phyloP scores from a whole-genome alignment of 352 stramenopile species.

The Pythium sukuiense region DNA sequence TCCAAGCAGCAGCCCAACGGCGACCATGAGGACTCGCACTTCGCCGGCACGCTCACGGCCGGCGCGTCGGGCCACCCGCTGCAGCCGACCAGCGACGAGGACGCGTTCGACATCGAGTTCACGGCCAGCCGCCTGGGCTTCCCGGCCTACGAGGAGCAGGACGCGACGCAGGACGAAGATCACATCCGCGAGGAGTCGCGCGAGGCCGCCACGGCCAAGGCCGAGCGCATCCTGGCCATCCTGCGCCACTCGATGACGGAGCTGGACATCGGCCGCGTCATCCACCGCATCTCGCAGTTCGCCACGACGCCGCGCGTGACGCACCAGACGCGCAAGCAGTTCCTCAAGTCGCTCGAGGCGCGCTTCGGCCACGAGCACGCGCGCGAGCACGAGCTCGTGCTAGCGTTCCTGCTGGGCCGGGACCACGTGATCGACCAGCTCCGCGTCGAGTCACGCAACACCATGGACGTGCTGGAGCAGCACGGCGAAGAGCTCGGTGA shows the following conservation, averaged over 20 bases:
- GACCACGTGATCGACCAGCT: slow-evolving; percentile 73
- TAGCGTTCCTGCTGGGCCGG: slow-evolving; percentile 71
- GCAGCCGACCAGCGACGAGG: slow-evolving; percentile 21
- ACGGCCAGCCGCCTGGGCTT: slow-evolving; percentile 77
- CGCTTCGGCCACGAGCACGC: slow-evolving; percentile 56
- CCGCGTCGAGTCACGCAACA: slow-evolving; percentile 45
- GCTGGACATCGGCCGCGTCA: slow-evolving; percentile 77
- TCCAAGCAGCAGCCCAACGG: slow-evolving; percentile 4
- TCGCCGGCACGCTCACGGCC: slow-evolving; percentile 25
- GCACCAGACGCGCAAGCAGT: slow-evolving; percentile 72
- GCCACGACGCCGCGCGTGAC: slow-evolving; percentile 77
- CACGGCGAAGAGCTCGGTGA: neutral
- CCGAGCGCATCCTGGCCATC: slow-evolving; percentile 76
- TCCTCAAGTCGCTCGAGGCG: slow-evolving; percentile 68
- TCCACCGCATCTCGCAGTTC: slow-evolving; percentile 80
- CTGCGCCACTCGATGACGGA: slow-evolving; percentile 85
- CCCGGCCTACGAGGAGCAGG: slow-evolving; percentile 46
- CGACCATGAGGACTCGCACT: slow-evolving; percentile 18
- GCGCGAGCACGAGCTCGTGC: slow-evolving; percentile 66
- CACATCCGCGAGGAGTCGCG: slow-evolving; percentile 75
- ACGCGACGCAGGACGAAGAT: slow-evolving; percentile 32
- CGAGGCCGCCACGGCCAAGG: slow-evolving; percentile 61
- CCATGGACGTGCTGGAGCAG: slow-evolving; percentile 20
- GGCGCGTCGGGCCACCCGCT: slow-evolving; percentile 31
- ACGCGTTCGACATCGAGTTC: slow-evolving; percentile 59